A percentile compares a stretch with the other conserved stretches of the same genome.
phyloP scores from a whole-genome alignment of 441 rosid genomes.

The Jatropha multifida region DNA sequence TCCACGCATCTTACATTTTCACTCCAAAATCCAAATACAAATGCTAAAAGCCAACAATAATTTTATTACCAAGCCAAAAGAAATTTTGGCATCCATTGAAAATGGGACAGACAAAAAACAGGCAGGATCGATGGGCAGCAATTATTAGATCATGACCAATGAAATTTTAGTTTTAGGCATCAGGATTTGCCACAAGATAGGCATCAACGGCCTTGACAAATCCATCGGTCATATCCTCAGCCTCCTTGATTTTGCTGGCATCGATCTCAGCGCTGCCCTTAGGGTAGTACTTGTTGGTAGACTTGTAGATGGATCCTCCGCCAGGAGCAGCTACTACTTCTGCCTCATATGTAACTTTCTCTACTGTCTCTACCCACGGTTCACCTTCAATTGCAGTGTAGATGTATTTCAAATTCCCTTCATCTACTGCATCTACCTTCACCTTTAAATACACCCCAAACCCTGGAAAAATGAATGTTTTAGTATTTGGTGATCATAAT shows the following conservation, averaged over 20 bases:
- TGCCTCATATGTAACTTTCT: not conserved
- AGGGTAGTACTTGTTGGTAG: constrained; percentile 20
- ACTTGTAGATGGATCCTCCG: constrained; percentile 38
- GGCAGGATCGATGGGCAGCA: no score
- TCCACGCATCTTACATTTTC: no score
- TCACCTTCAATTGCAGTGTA: constrained; percentile 10
- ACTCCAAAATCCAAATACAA: no score
- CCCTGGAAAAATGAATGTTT: no score
- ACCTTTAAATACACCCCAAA: not conserved
- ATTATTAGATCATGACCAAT: no score
- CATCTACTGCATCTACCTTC: constrained; percentile 25
- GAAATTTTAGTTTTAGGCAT: not conserved
- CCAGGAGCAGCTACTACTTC: not conserved
- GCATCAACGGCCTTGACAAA: not conserved
- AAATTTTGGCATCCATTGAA: no score
- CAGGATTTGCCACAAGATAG: constrained; percentile 1
- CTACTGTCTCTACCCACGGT: not conserved
- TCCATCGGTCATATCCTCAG: not conserved
- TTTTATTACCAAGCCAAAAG: no score
- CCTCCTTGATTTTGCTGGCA: not conserved
- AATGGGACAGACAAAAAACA: not conserved
- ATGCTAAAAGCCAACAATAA: no score
- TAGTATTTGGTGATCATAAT: no score
- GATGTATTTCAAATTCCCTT: constrained; percentile 19
- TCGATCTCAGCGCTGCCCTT: not conserved